Percentiles rank a stretch among this genome's conserved stretches.
These are phyloP conservation scores for Nidularia sp. DNA, from an alignment of 768 basidiomycete species.

Conservation along the genomic window DNA sequence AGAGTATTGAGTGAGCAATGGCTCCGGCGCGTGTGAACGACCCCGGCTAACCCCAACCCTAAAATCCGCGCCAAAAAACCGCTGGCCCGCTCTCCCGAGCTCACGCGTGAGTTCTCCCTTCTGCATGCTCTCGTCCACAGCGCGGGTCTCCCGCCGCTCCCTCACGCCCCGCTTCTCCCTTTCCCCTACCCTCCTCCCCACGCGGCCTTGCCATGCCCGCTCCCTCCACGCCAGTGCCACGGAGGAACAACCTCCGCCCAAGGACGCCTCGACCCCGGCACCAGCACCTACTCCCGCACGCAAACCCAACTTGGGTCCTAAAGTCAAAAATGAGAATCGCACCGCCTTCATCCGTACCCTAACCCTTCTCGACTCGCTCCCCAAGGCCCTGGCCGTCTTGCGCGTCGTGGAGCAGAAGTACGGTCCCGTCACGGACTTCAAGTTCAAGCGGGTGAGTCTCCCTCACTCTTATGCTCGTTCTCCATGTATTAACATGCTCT, in stretches of 20 bases:
- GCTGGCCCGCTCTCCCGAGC: background rate
- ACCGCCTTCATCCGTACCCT: slow-evolving; percentile 37
- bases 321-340: too few relatives aligned
- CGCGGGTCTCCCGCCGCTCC: slow-evolving; percentile 2
- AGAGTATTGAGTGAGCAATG: background rate
- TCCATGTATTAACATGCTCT: background rate
- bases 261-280: too few relatives aligned
- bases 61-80: slow-evolving; percentile 2
- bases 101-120: too few relatives aligned
- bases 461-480: background rate
- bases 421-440: slow-evolving; percentile 42
- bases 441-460: slow-evolving; percentile 33
- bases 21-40: background rate
- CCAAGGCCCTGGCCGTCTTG: slow-evolving; percentile 47
- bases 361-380: slow-evolving; percentile 36
- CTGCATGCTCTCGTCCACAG: slow-evolving; percentile 6
- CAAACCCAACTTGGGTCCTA: too few relatives aligned
- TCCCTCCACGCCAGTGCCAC: too few relatives aligned
- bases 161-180: background rate
- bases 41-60: slow-evolving; percentile 1
- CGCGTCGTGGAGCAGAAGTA: slow-evolving; percentile 53
- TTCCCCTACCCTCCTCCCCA: background rate
- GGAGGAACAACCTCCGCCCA: too few relatives aligned
- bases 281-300: too few relatives aligned
- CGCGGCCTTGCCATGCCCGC: too few relatives aligned